phyloP scores from a whole-genome alignment of 257 asterid species.

The Solanum dulcamara region DNA sequence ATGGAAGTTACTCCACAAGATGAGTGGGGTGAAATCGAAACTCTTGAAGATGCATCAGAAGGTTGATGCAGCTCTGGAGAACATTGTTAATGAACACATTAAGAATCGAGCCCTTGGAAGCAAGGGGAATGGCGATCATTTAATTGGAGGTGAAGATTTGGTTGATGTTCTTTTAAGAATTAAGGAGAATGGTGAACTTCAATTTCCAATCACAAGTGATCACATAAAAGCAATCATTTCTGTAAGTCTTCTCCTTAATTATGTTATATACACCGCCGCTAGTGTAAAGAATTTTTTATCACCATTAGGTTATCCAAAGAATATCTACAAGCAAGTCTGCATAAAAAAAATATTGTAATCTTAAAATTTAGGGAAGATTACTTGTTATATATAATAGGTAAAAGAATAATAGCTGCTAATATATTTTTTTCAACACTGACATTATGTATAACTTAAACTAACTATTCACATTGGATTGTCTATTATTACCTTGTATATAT shows the following conservation, averaged over 20 bases:
- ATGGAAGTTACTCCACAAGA: neutral
- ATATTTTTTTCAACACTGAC: neutral
- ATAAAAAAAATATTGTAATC: neutral
- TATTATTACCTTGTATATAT: neutral
- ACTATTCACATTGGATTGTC: neutral
- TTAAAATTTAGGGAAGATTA: neutral
- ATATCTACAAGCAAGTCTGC: neutral
- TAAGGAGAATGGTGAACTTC: neutral
- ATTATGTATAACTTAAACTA: neutral
- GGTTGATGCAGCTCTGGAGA: neutral
- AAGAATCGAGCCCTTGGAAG: neutral
- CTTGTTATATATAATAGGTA: neutral
- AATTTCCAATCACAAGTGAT: neutral
- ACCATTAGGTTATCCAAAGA: neutral
- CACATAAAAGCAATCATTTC: slow-evolving; percentile 10
- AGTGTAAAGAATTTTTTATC: neutral
- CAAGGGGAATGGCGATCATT: neutral
- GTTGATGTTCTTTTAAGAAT: slow-evolving; percentile 13
- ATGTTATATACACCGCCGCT: no score
- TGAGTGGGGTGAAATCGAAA: neutral
- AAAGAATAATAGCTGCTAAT: neutral
- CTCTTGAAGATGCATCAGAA: neutral
- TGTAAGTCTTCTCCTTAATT: neutral
- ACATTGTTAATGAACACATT: slow-evolving; percentile 6
- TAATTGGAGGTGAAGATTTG: slow-evolving; percentile 6